Conservation (phyloP, 768 basidiomycete genomes). For the Exsudoporus frostii region DNA sequence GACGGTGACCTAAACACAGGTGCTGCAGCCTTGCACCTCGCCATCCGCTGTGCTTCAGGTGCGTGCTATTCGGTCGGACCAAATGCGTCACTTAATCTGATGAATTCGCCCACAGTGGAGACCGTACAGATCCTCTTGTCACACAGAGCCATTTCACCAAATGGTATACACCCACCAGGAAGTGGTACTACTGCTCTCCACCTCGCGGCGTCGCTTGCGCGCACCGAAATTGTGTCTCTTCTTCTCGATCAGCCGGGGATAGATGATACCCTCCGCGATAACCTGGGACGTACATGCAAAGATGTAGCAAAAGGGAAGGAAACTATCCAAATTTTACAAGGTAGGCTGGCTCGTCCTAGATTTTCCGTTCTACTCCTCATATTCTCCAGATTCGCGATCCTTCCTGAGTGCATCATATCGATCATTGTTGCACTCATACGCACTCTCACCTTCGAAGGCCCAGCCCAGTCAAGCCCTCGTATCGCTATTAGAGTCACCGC, state of each 20-base stretch:
- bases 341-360: slow-evolving; percentile 34
- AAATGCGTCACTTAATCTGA: background rate
- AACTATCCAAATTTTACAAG: slow-evolving; percentile 61
- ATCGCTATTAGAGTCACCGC: slow-evolving; percentile 63
- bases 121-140: slow-evolving; percentile 67
- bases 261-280: slow-evolving; percentile 74
- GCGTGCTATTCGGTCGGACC: slow-evolving; percentile 24
- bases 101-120: slow-evolving; percentile 42
- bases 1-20: slow-evolving; percentile 58
- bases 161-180: slow-evolving; percentile 68
- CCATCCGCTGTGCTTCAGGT: slow-evolving; percentile 79
- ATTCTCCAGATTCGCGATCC: slow-evolving; percentile 65
- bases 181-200: slow-evolving; percentile 73
- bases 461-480: slow-evolving; percentile 46
- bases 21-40: slow-evolving; percentile 76
- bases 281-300: slow-evolving; percentile 59
- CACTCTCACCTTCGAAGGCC: slow-evolving; percentile 50
- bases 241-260: slow-evolving; percentile 77
- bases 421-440: slow-evolving; percentile 69
- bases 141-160: slow-evolving; percentile 76
- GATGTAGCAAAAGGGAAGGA: slow-evolving; percentile 76
- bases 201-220: slow-evolving; percentile 68
- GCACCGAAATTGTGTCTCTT: slow-evolving; percentile 68
- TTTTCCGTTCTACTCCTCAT: slow-evolving; percentile 5
- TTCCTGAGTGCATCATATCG: slow-evolving; percentile 73